Evolutionary conservation across 305 asterid genomes (phyloP), one percentile per base, ranked within the genome.

Genomic region (Solanum hybrid): DNA sequence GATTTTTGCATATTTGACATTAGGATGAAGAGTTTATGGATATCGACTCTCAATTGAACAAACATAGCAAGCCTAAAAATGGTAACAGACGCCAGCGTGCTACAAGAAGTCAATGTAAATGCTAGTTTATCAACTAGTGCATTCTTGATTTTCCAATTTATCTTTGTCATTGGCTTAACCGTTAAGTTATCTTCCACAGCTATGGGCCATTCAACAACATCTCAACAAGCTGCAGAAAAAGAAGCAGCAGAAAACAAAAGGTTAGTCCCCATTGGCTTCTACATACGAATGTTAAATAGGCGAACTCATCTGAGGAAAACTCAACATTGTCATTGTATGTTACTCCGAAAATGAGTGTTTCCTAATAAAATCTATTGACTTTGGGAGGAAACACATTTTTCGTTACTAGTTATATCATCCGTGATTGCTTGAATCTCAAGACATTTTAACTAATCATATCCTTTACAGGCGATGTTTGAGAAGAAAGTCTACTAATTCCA

Each of bases 41-140:
- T 29, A 87, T 74, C n/a, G 96, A 89, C 90, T 67, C 89, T 39
- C 93, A 67, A 81, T 22, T 71, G 22, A 91, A 88, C 8, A 93
- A 90, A 87, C 94, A 92, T 74, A 89, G 74, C 79, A 92, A 79
- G 88, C 88, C 88, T 34, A 73, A 89, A 89, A 90, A 91, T 88
- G 89, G 92, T 86, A 92, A 83, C 86, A 90, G 94, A 87, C 90
- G 94, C 90, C 92, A 92, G 22, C 92, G 92, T 76, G 93, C 90
- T 86, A 89, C 95, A 74, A 95, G 96, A 94, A 93, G 98, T 89
- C 93, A 92, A 95, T 97, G 99, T 97, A 94, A 93, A 86, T 88
- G 36, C 90, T 90, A 46, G 34, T 79, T 40, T 57, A 57, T 71
- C 91, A 79, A 28, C 39, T 61, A 74, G 69, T 89, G 13, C 76